A percentile compares a stretch with the other conserved stretches of the same genome.
Conservation (phyloP, 495 filamentous ascomycete species). For the Schizothecium vesticola region DNA sequence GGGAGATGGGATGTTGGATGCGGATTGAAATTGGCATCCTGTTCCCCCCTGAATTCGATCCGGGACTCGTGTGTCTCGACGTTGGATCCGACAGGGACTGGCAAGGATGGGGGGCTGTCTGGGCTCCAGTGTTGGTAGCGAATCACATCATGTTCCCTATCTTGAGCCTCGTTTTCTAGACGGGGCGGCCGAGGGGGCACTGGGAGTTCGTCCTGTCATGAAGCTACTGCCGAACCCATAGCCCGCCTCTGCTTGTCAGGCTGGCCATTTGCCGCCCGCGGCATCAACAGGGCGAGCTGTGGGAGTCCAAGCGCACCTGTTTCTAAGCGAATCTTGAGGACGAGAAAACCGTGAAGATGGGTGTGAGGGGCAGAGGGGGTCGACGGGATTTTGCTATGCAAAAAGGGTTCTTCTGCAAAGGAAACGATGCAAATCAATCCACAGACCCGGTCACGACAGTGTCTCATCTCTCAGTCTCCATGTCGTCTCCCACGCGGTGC, state of each 20-base stretch:
- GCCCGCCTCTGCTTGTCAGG: neutral
- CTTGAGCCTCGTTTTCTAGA: neutral
- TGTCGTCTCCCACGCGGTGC: neutral
- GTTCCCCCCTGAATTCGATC: neutral
- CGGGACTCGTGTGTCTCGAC: neutral
- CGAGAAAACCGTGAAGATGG: neutral
- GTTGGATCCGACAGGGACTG: neutral
- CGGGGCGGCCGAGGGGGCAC: neutral
- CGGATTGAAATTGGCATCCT: neutral
- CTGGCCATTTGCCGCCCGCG: neutral
- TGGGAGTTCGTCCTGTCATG: neutral
- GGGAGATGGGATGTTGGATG: neutral
- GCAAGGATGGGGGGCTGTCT: neutral
- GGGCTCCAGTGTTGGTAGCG: neutral
- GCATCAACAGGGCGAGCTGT: neutral
- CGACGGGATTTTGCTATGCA: neutral
- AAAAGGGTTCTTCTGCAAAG: neutral
- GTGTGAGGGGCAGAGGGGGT: neutral
- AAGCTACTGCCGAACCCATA: neutral
- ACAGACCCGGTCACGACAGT: neutral
- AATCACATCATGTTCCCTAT: neutral
- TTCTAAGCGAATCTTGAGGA: neutral
- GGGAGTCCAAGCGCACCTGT: neutral
- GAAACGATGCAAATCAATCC: neutral
- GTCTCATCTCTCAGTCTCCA: neutral